Base-by-base conservation (phyloP, 441 rosid genomes). In the Arabidopsis lyrata region DNA sequence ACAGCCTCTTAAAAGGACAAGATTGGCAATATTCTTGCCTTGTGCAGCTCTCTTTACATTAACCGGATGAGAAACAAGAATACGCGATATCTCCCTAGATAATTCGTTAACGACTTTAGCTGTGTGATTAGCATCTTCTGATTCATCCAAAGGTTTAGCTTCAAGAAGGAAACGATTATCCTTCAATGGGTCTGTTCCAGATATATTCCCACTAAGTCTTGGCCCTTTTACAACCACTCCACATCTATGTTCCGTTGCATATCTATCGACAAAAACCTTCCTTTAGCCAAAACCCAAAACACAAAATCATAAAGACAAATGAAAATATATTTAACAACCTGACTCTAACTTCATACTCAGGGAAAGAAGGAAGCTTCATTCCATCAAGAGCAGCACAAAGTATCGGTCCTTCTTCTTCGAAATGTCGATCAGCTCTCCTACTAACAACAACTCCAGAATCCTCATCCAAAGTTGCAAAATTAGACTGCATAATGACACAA, bases 181-280 rank as follows among this genome's bases (percentile, higher is more conserved):
- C 31, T 29, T 29, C 31, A 29, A 29, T 5, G 31, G 31, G 4
- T 29, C 31, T 4, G 31, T 29, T 29, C 31, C 31, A 29, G 31
- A 29, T 29, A 29, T 29, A 29, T 29, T 29, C 31, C 31, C 31
- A 29, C 31, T 29, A 36, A 94, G 78, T 75, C 77, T 83, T 50
- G 95, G 92, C 44, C 99, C 97, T 77, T 92, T 90, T 14, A 94
- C 99, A 78, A 92, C 97, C 73, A 94, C 97, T 36, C 99, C 97
- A 70, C 97, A 94, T 83, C 97, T 86, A 68, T 94, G 97, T 71
- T 94, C 97, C 27, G 97, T 94, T 52, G 97, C 97, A 82, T 94
- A 94, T 85, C 99, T 92, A 63, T 29, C 55, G 24, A 68, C 31
- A 53, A 41, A 44, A 39, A 6, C 0, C 7, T 7, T 1, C 10